Conservation (phyloP, 2,329 filamentous ascomycete species). For the Diplodia seriata region DNA sequence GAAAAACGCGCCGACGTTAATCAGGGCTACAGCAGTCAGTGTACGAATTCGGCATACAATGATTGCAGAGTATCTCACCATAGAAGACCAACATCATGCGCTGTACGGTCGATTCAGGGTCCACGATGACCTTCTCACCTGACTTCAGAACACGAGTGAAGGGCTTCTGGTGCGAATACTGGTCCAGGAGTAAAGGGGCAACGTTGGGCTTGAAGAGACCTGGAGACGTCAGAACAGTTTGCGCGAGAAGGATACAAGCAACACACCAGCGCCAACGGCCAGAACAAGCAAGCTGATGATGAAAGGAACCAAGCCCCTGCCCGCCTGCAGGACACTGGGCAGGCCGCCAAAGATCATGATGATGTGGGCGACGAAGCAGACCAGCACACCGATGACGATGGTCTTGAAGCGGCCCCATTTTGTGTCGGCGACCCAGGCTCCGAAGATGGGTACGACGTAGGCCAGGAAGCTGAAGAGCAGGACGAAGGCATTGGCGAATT, state of each 20-base stretch:
- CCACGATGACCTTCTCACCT: slow-evolving; percentile 56
- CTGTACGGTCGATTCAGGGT: slow-evolving; percentile 54
- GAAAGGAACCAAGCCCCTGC: slow-evolving; percentile 48
- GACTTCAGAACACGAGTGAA: slow-evolving; percentile 53
- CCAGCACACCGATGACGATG: slow-evolving; percentile 49
- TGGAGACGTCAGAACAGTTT: slow-evolving; percentile 30
- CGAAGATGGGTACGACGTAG: slow-evolving; percentile 62
- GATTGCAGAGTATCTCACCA: slow-evolving; percentile 21
- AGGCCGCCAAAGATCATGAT: slow-evolving; percentile 47
- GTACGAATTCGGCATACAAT: too few species aligned
- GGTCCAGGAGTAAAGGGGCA: slow-evolving; percentile 54
- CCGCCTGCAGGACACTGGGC: slow-evolving; percentile 51
- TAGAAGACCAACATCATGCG: slow-evolving; percentile 49
- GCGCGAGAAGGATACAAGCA: slow-evolving; percentile 43
- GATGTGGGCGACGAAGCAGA: slow-evolving; percentile 49
- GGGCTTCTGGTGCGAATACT: slow-evolving; percentile 51
- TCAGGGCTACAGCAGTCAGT: slow-evolving; percentile 27
- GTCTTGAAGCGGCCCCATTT: slow-evolving; percentile 51
- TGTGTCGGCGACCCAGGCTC: slow-evolving; percentile 54
- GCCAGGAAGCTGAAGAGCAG: slow-evolving; percentile 65
- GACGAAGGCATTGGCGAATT: slow-evolving; percentile 59
- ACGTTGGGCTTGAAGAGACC: slow-evolving; percentile 53
- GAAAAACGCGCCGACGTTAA: slow-evolving; percentile 46
- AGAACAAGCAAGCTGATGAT: slow-evolving; percentile 50
- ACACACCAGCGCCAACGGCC: slow-evolving; percentile 46